A percentile compares a stretch with the other conserved stretches of the same genome.
Evolutionary conservation across 139 green algal species (phyloP).

Genomic region (Tetratostichococcus sp.): DNA sequence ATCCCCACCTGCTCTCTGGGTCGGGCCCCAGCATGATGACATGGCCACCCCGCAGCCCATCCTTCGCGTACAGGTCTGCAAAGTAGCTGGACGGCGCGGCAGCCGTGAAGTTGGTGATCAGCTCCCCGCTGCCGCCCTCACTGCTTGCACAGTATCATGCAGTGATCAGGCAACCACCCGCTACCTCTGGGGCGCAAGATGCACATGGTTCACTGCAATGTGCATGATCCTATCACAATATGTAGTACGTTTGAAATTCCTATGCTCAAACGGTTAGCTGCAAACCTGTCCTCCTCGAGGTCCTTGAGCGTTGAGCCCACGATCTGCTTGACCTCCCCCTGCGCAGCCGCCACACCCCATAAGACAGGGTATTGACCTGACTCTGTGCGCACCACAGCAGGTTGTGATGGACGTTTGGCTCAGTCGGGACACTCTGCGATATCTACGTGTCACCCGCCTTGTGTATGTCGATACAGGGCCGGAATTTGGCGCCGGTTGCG

Average conservation of each 20-base stretch:
- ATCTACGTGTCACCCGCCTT: no score
- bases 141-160: conserved; percentile 1
- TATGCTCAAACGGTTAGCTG: no score
- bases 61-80: conserved; percentile 77
- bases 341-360: no score
- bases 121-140: conserved; percentile 12
- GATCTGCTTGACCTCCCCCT: conserved; percentile 99
- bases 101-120: conserved; percentile 95
- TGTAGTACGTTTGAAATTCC: no score
- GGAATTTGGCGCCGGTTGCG: conserved; percentile 56
- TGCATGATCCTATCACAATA: no score
- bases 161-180: no score
- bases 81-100: conserved; percentile 78
- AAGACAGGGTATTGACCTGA: no score
- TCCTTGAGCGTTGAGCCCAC: conserved; percentile 91
- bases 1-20: conserved; percentile 53
- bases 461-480: conserved; percentile 99
- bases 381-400: no score
- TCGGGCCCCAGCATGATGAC: conserved; percentile 97
- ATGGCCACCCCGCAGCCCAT: conserved; percentile 85
- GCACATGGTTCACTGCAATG: no score
- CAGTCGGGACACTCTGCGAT: no score
- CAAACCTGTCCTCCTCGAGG: conserved; percentile 51
- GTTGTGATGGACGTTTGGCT: no score
- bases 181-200: no score